Base-by-base conservation (phyloP, 2,329 filamentous ascomycete species). In the Colletotrichum nymphaeae region DNA sequence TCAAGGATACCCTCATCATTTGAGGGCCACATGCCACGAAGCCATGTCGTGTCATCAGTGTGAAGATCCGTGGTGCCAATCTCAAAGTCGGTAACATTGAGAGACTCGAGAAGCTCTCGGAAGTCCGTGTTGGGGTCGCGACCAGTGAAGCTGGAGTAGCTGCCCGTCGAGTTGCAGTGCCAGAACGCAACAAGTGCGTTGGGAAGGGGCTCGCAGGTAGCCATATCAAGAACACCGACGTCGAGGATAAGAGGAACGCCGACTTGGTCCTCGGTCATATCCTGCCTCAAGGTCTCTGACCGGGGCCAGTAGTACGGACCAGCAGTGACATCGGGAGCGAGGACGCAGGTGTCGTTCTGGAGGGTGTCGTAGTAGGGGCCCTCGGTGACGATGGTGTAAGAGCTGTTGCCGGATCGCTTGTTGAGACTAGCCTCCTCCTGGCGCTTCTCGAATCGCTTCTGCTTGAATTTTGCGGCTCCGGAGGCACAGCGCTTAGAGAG, bases 251-350 rank as follows among this genome's bases (percentile, higher is more conserved):
- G 49, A 53, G 58, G 64, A 49, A 68, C 64, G 16, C 69, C 69
- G 6, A 30, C n/a, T 14, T 72, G 42, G 24, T 67, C 37, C 3
- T 72, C 58, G 8, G 57, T 67, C 32, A 72, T 67, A 37, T 72
- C 64, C 32, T 55, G 49, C 19, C 64, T 22, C 46, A 68, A 49
- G 37, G 58, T 56, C 22, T 72, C 32, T 14, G 68, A 32, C 11
- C 59, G 56, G 5, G 22, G 69, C 77, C 69, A 75, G 76, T 79
- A 88, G 79, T 87, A 88, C 14, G 86, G 86, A 4, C 86, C 86
- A 76, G 86, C 79, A 6, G 84, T 87, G 35, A 84, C 84, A 72
- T 88, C 86, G 0, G 85, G 84, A 3, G 81, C 81, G 22, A 88
- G 79, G 52, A 87, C 81, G 69, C 86, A 88, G 26, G 83, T 83